Percentiles rank a stretch among this genome's conserved stretches.
These are phyloP conservation scores for Puya raimondii DNA, from an alignment of 176 grass and related monocot genomes.

Conservation along the genomic window DNA sequence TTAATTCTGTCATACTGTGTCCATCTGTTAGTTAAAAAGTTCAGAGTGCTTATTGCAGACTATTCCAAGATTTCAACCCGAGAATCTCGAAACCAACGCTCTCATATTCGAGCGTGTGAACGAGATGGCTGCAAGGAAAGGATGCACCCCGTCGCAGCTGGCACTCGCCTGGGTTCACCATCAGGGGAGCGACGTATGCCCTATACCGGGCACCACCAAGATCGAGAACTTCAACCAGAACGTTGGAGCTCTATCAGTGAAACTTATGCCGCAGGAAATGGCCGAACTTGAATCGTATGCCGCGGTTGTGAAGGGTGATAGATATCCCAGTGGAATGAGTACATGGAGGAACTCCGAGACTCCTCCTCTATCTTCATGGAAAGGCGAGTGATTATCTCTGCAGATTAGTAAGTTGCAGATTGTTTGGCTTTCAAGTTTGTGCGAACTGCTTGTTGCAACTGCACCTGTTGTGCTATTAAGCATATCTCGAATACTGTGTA, in stretches of 20 bases:
- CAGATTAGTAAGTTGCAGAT: no score
- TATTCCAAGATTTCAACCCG: slow-evolving; percentile 25
- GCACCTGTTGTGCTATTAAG: no score
- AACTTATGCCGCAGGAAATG: slow-evolving; percentile 31
- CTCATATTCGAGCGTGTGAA: slow-evolving; percentile 27
- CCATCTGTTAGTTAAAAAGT: no score
- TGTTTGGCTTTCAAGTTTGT: no score
- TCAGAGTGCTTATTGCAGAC: neutral
- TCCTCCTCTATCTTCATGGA: slow-evolving; percentile 33
- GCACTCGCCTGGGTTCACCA: slow-evolving; percentile 56
- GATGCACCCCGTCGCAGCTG: slow-evolving; percentile 50
- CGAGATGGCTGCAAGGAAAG: slow-evolving; percentile 26
- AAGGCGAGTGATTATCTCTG: neutral
- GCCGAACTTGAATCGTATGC: slow-evolving; percentile 29
- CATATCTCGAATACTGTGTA: no score
- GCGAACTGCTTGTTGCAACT: no score
- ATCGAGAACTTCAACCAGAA: slow-evolving; percentile 32
- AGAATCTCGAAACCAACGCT: slow-evolving; percentile 33
- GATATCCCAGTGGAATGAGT: neutral
- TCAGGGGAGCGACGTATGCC: slow-evolving; percentile 34
- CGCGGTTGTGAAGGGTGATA: slow-evolving; percentile 13
- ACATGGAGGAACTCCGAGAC: slow-evolving; percentile 39
- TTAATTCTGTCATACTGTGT: no score
- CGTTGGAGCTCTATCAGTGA: slow-evolving; percentile 26
- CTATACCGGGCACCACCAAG: slow-evolving; percentile 50